Evolutionary conservation across 2,329 filamentous ascomycete genomes (phyloP), one percentile per base, ranked within the genome.

Genomic region (Monosporascus ibericus): DNA sequence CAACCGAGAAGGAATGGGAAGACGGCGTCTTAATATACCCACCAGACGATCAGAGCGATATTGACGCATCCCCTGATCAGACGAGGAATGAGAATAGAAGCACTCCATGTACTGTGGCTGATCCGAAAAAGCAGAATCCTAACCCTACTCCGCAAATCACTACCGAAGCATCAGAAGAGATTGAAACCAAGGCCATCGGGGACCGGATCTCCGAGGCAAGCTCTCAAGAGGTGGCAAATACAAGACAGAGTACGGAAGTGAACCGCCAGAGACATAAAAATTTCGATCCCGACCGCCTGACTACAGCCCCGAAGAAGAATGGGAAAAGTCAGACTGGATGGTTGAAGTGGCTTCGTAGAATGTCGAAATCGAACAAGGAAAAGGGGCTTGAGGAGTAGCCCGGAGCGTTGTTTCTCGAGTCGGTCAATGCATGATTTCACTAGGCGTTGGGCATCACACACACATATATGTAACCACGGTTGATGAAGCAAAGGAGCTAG

Each of bases 1-100:
- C 51, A 8, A 39, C 52, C 6, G 47, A 51, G 22, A 24, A 53
- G 36, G 49, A 52, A 52, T 49, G 49, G 51, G 24, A 25, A n/a
- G 14, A n/a, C 17, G 24, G 42, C 24, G 24, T 46, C 6, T 27
- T 46, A 24, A 17, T 46, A 27, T 2, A 25, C 18, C 5, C 24
- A 17, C 22, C 20, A n/a, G 9, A 22, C 17, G 9, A 14, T 14
- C 42, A 46, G 17, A 6, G n/a, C 17, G 24, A n/a, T 7, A 46
- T 24, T 9, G 15, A 25, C 20, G 25, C 7, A 6, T 24, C 11
- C 42, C 8, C 17, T n/a, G 17, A 14, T 14, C 22, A 5, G 22
- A 30, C 11, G 25, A 15, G 20, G 11, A 11, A 27, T 4, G 22
- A 46, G 42, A 46, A 7, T 8, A n/a, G 20, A 14, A 7, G 11